Evolutionary conservation across 108 stramenopile genomes (phyloP), one percentile per base, ranked within the genome.

Genomic region (Skeletonema marinoi): DNA sequence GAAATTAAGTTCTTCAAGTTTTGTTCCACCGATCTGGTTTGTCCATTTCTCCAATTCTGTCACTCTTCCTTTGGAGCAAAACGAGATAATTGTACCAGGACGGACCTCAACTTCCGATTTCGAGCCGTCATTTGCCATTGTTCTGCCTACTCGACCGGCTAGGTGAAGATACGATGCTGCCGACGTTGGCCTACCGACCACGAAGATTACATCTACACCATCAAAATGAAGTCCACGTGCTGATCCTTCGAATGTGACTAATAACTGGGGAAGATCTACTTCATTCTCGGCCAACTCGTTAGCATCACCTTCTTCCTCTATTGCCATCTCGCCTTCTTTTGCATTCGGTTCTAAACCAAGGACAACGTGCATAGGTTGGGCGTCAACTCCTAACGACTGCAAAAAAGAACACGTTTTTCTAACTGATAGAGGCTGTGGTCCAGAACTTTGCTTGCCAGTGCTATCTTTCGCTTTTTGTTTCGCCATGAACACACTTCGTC

Each of bases 171-270:
- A 92, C 21, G 90, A 90, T 32, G 90, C 88, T 35, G 86, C 85
- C 2, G 87, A 84, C 41, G 73, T 65, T 0, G 92, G 89, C 14
- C 73, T 65, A 9, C 88, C 80, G 25, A 90, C 74, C 25, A 89
- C 68, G 68, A 91, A 88, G 6, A 92, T 88, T 38, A 62, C 56
- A 59, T 88, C 87, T 29, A 91, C 86, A 11, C 69, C 92, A 64
- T 90, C 87, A 56, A 92, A 88, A 68, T 92, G 92, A 12, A 92
- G 73, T 32, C 92, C 92, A 46, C 91, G 85, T 38, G 88, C 87
- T 32, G 87, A 86, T 36, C 86, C 90, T 78, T 89, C 88, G 63
- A 87, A 86, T 48, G 90, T 88, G 0, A 90, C 90, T 33, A 90
- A 75, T n/a, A 90, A 74, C 13, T 84, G 80, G 6, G 88, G 87